A percentile compares a stretch with the other conserved stretches of the same genome.
Conservation (phyloP, 768 basidiomycete genomes). For the Boletus edulis region DNA sequence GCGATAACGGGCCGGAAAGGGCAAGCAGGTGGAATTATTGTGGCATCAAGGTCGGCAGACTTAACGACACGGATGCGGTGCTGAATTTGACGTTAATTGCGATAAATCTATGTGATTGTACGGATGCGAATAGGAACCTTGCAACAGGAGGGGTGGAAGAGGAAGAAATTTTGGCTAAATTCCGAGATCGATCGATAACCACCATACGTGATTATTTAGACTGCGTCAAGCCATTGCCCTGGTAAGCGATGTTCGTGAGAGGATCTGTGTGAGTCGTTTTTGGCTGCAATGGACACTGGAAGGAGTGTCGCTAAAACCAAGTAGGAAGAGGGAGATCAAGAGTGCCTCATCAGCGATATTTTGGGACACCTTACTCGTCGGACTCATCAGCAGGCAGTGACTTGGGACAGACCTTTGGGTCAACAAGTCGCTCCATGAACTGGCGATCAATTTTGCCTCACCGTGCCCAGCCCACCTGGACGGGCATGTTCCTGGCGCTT, state of each 20-base stretch:
- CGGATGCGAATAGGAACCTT: conserved; percentile 6
- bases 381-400: neutral
- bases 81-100: conserved; percentile 19
- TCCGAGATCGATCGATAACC: conserved; percentile 23
- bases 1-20: conserved; percentile 1
- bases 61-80: neutral
- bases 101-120: conserved; percentile 8
- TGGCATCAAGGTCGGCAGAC: neutral
- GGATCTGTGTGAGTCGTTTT: conserved; percentile 19
- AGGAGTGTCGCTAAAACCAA: conserved; percentile 7
- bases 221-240: conserved; percentile 4
- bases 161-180: conserved; percentile 8
- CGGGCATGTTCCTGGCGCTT: neutral
- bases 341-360: conserved; percentile 24
- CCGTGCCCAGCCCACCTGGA: neutral
- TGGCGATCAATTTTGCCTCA: neutral
- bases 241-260: conserved; percentile 21
- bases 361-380: conserved; percentile 13
- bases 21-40: neutral
- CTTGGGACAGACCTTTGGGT: neutral
- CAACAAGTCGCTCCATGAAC: neutral
- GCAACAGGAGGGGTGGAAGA: neutral
- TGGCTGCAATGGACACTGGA: conserved; percentile 6
- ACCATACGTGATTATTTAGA: conserved; percentile 6
- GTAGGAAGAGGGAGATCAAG: conserved; percentile 1